These are phyloP conservation scores for Chlorella variabilis DNA, from an alignment of 163 green algal species.

Conservation along the genomic window DNA sequence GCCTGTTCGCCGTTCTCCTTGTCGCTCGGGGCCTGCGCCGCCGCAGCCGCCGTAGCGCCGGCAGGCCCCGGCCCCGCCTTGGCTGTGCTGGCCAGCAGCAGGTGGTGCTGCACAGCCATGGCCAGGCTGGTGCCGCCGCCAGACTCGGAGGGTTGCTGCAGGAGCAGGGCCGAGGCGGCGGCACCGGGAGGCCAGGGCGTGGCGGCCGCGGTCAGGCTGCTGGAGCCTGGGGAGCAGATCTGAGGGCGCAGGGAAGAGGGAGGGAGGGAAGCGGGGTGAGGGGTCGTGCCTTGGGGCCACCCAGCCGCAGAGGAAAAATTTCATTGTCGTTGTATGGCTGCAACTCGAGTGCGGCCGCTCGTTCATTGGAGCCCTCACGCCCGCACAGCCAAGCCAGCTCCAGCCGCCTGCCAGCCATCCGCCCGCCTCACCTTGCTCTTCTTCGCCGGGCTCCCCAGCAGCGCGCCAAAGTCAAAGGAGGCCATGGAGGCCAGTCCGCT, in stretches of 20 bases:
- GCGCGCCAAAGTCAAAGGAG: constrained; percentile 23
- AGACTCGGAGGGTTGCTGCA: not conserved
- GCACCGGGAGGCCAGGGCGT: not conserved
- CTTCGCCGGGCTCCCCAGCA: constrained; percentile 35
- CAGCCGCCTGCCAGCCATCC: not conserved
- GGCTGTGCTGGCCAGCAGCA: constrained; percentile 31
- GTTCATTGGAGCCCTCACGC: not conserved
- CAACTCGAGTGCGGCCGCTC: too few relatives aligned
- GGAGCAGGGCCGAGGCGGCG: not conserved
- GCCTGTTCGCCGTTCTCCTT: not conserved
- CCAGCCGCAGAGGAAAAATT: too few relatives aligned
- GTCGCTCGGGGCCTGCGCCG: not conserved
- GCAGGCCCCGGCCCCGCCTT: not conserved
- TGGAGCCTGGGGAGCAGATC: not conserved
- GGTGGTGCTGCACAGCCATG: constrained; percentile 26
- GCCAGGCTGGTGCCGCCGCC: constrained; percentile 19
- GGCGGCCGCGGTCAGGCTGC: not conserved
- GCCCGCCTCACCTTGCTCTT: constrained; percentile 32
- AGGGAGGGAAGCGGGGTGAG: not conserved
- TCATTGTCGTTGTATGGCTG: too few relatives aligned
- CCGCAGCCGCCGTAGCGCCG: not conserved
- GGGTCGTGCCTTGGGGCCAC: too few relatives aligned
- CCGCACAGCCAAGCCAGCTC: not conserved
- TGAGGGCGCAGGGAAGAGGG: not conserved
- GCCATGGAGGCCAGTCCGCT: not conserved